Conservation (phyloP, 306 rosid genomes). For the Sesbania bispinosa region DNA sequence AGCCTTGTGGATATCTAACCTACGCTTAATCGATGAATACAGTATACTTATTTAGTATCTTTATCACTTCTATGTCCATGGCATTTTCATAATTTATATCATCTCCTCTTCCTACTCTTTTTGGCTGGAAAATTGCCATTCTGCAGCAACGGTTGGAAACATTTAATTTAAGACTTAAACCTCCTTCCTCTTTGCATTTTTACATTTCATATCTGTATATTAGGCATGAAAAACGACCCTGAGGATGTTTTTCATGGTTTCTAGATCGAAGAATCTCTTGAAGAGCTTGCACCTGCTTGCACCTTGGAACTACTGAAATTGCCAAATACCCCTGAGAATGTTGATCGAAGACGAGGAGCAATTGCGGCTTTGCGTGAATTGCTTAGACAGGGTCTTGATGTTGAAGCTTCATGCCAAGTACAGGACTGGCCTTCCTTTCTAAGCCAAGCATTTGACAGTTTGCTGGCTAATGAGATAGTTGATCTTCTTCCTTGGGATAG, state of each 20-base stretch:
- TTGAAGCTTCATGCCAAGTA: constrained; percentile 80
- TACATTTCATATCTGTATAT: constrained; percentile 1
- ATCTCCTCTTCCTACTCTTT: neutral
- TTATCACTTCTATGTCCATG: neutral
- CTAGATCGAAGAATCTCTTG: constrained; percentile 97
- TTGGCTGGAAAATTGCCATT: neutral
- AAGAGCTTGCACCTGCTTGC: constrained; percentile 98
- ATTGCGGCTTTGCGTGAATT: constrained; percentile 90
- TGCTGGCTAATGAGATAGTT: constrained; percentile 77
- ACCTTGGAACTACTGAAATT: constrained; percentile 82
- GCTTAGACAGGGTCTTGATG: constrained; percentile 93
- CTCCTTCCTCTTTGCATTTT: neutral
- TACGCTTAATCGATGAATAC: neutral
- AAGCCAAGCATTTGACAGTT: constrained; percentile 70
- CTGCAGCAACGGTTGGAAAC: neutral
- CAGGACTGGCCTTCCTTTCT: constrained; percentile 92
- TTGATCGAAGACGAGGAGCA: constrained; percentile 85
- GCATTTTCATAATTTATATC: constrained; percentile 10
- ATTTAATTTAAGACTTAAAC: neutral
- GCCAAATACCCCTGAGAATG: constrained; percentile 64
- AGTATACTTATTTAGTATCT: neutral
- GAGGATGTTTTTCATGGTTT: constrained; percentile 30
- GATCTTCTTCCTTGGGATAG: constrained; percentile 96
- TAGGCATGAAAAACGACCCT: constrained; percentile 25
- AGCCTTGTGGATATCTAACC: constrained; percentile 4